These are phyloP conservation scores for Galeopsis tetrahit DNA, from an alignment of 257 asterid species.

Conservation along the genomic window DNA sequence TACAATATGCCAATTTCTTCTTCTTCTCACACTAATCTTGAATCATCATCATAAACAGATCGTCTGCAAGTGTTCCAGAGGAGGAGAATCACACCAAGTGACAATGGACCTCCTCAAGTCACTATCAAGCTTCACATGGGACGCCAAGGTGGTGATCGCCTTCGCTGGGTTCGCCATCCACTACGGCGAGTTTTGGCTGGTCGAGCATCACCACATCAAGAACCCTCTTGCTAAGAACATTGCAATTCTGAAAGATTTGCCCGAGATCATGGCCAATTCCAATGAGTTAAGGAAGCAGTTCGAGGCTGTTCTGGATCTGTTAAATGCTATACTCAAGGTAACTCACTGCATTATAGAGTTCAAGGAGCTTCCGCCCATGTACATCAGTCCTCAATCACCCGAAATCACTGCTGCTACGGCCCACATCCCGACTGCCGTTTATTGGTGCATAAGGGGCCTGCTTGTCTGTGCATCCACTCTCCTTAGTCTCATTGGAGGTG, in stretches of 20 bases:
- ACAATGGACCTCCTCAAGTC: constrained; percentile 54
- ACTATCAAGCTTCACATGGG: constrained; percentile 61
- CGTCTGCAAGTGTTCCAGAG: constrained; percentile 47
- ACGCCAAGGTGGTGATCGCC: constrained; percentile 60
- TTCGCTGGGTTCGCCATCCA: constrained; percentile 60
- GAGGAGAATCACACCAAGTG: constrained; percentile 53
- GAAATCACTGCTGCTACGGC: constrained; percentile 45
- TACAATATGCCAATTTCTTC: too few relatives aligned
- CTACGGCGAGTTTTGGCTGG: constrained; percentile 78
- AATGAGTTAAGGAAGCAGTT: constrained; percentile 41
- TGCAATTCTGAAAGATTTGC: constrained; percentile 59
- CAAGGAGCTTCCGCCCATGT: constrained; percentile 49
- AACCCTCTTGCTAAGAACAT: constrained; percentile 55
- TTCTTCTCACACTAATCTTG: too few relatives aligned
- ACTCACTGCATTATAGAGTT: constrained; percentile 50
- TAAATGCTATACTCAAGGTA: constrained; percentile 38
- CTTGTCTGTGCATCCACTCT: constrained; percentile 51
- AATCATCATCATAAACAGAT: constrained; percentile 41
- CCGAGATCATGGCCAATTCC: constrained; percentile 32
- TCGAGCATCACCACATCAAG: constrained; percentile 45
- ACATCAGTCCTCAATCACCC: constrained; percentile 47
- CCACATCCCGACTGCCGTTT: constrained; percentile 59
- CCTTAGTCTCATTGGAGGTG: constrained; percentile 69
- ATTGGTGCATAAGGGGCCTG: constrained; percentile 72
- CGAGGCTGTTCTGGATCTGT: constrained; percentile 44